phyloP scores from a whole-genome alignment of 305 asterid species.

The Solanum hybrid region DNA sequence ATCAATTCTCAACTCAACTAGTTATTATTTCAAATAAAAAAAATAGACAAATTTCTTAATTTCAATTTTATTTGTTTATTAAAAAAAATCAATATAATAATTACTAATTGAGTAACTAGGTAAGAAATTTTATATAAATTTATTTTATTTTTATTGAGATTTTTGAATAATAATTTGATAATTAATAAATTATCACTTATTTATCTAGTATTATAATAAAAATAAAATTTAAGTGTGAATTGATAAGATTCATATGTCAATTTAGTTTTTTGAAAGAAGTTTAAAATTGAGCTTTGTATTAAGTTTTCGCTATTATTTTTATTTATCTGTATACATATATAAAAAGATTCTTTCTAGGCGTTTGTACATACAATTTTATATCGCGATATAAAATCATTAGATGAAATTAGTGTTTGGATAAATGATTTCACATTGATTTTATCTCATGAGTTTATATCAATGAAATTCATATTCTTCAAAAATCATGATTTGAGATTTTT shows the following conservation, averaged over 20 bases:
- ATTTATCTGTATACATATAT: too few species aligned
- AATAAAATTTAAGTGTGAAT: background rate
- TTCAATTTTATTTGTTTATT: background rate
- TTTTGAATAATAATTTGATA: background rate
- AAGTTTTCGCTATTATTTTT: too few species aligned
- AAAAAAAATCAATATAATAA: background rate
- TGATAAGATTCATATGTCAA: background rate
- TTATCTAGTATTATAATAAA: background rate
- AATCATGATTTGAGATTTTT: background rate
- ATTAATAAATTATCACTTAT: background rate
- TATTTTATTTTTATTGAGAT: too few species aligned
- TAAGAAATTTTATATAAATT: too few species aligned
- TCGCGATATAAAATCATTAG: background rate
- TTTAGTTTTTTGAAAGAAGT: background rate
- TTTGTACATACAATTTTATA: background rate
- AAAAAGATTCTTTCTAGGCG: too few species aligned
- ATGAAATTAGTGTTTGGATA: too few species aligned
- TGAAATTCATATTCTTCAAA: too few species aligned
- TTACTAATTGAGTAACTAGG: background rate
- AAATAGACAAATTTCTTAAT: background rate
- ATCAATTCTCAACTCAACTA: background rate
- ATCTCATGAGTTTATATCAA: background rate
- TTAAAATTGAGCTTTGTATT: background rate
- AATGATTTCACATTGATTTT: too few species aligned
- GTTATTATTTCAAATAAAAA: background rate